Percentiles rank a stretch among this genome's conserved stretches.
Conservation (phyloP, 2,329 filamentous ascomycete species). For the Pseudopithomyces maydicus region DNA sequence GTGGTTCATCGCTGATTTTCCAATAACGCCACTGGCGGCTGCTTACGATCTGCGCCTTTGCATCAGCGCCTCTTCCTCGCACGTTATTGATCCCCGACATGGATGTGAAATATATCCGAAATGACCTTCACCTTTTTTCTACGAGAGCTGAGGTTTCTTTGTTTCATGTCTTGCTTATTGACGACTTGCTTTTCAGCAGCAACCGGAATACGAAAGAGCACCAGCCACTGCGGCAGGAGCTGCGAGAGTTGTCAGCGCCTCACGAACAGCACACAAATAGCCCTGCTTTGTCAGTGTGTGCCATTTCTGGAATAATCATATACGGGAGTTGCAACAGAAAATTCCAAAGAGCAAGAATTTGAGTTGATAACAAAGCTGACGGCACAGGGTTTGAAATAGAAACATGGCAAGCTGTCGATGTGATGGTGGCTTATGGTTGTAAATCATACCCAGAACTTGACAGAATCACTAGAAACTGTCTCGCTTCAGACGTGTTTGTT, state of each 20-base stretch:
- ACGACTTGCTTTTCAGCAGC: background rate
- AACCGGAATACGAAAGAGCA: background rate
- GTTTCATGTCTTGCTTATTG: background rate
- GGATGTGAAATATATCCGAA: background rate
- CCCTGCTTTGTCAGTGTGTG: background rate
- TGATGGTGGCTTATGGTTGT: too few species aligned
- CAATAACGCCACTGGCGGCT: constrained; percentile 4
- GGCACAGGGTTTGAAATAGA: too few species aligned
- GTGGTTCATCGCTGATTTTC: background rate
- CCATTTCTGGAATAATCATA: background rate
- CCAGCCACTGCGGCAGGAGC: background rate
- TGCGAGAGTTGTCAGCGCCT: background rate
- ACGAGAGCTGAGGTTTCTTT: background rate
- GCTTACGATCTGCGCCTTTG: background rate
- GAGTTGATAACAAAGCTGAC: too few species aligned
- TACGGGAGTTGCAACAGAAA: too few species aligned
- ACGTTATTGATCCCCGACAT: background rate
- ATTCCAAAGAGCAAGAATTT: too few species aligned
- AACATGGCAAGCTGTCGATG: too few species aligned
- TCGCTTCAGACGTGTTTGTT: too few species aligned
- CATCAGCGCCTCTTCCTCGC: background rate
- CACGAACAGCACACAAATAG: background rate
- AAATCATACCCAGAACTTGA: too few species aligned
- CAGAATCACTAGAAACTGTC: too few species aligned
- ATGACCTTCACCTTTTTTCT: background rate